phyloP scores from a whole-genome alignment of 176 grass and related monocot genomes.

The Panicum miliaceum region DNA sequence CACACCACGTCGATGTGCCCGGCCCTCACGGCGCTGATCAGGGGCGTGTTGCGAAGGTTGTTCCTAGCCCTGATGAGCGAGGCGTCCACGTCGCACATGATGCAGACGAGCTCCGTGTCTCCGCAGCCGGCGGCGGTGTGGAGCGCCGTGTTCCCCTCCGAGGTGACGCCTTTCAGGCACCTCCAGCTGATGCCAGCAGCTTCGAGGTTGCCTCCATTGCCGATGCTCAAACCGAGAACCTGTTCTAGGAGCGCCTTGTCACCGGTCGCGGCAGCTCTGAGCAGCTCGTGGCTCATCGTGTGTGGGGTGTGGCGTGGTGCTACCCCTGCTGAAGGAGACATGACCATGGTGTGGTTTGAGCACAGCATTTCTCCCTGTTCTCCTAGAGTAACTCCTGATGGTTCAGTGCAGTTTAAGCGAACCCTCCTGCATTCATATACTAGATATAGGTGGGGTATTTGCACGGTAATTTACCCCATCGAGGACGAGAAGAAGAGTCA shows the following conservation, averaged over 20 bases:
- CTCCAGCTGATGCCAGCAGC: neutral
- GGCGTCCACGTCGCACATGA: constrained; percentile 9
- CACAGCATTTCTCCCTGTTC: constrained; percentile 1
- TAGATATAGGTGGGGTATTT: neutral
- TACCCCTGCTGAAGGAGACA: constrained; percentile 26
- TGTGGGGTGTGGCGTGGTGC: constrained; percentile 24
- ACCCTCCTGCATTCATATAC: neutral
- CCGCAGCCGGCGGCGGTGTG: constrained; percentile 28
- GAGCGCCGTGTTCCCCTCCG: constrained; percentile 46
- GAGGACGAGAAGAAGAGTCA: constrained; percentile 6
- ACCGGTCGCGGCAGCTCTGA: constrained; percentile 13
- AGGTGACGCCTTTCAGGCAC: constrained; percentile 37
- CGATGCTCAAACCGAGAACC: neutral
- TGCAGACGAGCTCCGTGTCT: constrained; percentile 13
- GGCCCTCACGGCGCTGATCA: constrained; percentile 40
- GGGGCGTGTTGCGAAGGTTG: constrained; percentile 40
- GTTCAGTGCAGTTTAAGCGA: neutral
- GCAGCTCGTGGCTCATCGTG: constrained; percentile 42
- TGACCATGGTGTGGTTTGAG: constrained; percentile 34
- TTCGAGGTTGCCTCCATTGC: neutral
- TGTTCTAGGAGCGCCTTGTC: constrained; percentile 21
- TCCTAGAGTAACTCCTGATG: neutral
- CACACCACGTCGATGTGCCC: constrained; percentile 31
- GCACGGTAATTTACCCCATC: constrained; percentile 9
- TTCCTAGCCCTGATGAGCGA: constrained; percentile 30